Evolutionary conservation across 768 basidiomycete species (phyloP).

Genomic region (Russula sp.): DNA sequence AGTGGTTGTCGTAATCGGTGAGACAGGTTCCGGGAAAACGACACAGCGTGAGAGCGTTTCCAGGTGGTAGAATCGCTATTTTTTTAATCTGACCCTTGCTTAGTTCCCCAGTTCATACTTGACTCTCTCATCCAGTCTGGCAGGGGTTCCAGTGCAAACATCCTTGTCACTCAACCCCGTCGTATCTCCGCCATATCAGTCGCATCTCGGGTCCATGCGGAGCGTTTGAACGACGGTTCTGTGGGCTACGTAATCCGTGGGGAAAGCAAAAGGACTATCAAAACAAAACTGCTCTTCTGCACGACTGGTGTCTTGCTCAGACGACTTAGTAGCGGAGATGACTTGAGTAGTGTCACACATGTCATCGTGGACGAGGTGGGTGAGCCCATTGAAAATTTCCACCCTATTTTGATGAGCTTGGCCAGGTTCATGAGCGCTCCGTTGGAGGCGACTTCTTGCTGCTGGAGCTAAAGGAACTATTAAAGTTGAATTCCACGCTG

Average conservation of each 20-base stretch:
- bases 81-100: background rate
- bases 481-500: slow-evolving; percentile 53
- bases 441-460: slow-evolving; percentile 88
- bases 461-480: slow-evolving; percentile 71
- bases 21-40: slow-evolving; percentile 91
- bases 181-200: slow-evolving; percentile 86
- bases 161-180: slow-evolving; percentile 86
- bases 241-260: slow-evolving; percentile 89
- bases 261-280: slow-evolving; percentile 57
- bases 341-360: slow-evolving; percentile 65
- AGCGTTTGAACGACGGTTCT: slow-evolving; percentile 66
- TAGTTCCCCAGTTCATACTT: slow-evolving; percentile 85
- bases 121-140: slow-evolving; percentile 65
- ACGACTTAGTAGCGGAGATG: slow-evolving; percentile 67
- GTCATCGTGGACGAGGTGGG: slow-evolving; percentile 85
- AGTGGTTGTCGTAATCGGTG: slow-evolving; percentile 82
- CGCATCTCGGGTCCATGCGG: slow-evolving; percentile 77
- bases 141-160: slow-evolving; percentile 58
- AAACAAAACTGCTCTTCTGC: slow-evolving; percentile 79
- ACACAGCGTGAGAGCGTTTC: slow-evolving; percentile 54
- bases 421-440: slow-evolving; percentile 83
- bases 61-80: background rate
- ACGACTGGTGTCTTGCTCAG: slow-evolving; percentile 91
- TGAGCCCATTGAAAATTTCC: background rate
- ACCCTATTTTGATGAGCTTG: background rate